These are phyloP conservation scores for Mortierella sp. DNA, from an alignment of 371 early-diverging fungal genomes.

Conservation along the genomic window DNA sequence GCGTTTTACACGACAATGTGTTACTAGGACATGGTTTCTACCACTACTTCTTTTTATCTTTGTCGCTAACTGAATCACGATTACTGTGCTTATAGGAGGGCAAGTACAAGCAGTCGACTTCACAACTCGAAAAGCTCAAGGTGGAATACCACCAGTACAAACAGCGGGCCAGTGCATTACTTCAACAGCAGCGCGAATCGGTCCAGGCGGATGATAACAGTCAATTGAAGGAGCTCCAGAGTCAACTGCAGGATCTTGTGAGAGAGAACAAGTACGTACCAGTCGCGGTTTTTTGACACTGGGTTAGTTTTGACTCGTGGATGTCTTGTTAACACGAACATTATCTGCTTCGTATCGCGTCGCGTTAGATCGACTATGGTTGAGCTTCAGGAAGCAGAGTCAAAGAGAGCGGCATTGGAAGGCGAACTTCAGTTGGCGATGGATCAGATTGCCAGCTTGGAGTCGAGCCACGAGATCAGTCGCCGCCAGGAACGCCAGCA, in stretches of 20 bases:
- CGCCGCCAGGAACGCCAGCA: slow-evolving; percentile 50
- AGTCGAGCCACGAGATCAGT: slow-evolving; percentile 55
- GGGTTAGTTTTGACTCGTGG: not conserved
- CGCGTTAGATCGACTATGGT: slow-evolving; percentile 24
- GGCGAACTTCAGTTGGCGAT: slow-evolving; percentile 65
- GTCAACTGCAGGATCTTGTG: slow-evolving; percentile 59
- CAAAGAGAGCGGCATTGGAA: slow-evolving; percentile 58
- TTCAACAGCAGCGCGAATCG: slow-evolving; percentile 63
- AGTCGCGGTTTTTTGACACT: not conserved
- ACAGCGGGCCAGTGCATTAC: slow-evolving; percentile 66
- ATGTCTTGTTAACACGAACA: not conserved
- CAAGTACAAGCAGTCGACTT: slow-evolving; percentile 62
- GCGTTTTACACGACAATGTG: not conserved
- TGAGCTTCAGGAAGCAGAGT: slow-evolving; percentile 55
- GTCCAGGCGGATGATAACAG: slow-evolving; percentile 45
- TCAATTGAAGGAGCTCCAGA: slow-evolving; percentile 37
- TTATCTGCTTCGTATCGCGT: not conserved
- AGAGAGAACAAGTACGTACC: slow-evolving; percentile 47
- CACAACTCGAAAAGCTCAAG: slow-evolving; percentile 62
- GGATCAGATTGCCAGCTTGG: slow-evolving; percentile 64
- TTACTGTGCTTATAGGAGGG: slow-evolving; percentile 58
- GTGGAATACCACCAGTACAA: slow-evolving; percentile 73
- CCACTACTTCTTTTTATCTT: not conserved
- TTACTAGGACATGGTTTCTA: not conserved
- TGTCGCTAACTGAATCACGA: not conserved